Evolutionary conservation across 805 yeast genomes (phyloP).

Genomic region (Candida pseudofarinosa): DNA sequence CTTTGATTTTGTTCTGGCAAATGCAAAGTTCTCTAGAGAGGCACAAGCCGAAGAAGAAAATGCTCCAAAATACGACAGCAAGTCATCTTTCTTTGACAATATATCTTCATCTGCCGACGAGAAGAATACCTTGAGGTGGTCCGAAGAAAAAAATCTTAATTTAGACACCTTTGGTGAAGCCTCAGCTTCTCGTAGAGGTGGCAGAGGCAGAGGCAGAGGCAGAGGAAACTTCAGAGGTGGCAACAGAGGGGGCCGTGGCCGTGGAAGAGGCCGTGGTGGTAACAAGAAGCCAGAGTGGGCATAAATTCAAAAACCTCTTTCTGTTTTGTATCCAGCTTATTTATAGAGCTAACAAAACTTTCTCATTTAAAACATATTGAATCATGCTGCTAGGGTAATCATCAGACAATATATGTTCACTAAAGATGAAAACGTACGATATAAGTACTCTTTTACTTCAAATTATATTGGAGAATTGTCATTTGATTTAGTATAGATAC

Average conservation of each 20-base stretch:
- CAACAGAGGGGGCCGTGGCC: constrained; percentile 14
- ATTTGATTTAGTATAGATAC: too few species aligned
- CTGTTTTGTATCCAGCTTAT: too few species aligned
- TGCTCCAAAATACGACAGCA: constrained; percentile 56
- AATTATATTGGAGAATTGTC: too few species aligned
- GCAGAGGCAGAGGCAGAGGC: constrained; percentile 46
- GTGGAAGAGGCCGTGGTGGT: constrained; percentile 18
- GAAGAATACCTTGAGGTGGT: constrained; percentile 54
- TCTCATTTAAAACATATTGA: too few species aligned
- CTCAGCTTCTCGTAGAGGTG: constrained; percentile 45
- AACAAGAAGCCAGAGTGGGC: constrained; percentile 28
- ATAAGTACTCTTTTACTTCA: too few species aligned
- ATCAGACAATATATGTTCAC: too few species aligned
- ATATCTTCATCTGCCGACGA: constrained; percentile 65
- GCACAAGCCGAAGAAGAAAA: constrained; percentile 30
- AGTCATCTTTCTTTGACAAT: constrained; percentile 84
- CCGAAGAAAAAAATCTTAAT: constrained; percentile 68
- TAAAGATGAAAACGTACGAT: too few species aligned
- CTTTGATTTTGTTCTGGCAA: constrained; percentile 72
- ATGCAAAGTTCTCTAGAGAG: constrained; percentile 65
- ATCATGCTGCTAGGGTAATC: too few species aligned
- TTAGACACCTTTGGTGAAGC: constrained; percentile 82
- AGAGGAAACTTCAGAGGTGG: constrained; percentile 16
- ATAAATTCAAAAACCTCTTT: constrained; percentile 5
- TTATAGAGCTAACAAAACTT: too few species aligned